Base-by-base conservation (phyloP, 805 yeast species). In the Ogataea chonburiensis region DNA sequence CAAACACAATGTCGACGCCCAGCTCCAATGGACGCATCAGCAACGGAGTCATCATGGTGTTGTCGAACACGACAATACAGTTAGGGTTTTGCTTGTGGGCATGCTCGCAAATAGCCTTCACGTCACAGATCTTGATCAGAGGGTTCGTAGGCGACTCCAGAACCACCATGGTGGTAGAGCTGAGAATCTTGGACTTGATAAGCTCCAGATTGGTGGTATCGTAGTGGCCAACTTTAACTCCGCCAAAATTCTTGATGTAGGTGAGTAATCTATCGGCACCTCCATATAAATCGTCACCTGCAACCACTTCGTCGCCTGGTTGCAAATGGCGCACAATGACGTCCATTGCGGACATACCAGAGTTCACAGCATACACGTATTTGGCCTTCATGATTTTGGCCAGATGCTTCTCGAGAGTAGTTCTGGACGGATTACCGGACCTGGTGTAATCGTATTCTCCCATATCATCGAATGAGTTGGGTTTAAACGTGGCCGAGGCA, bases 11-110 rank as follows among this genome's bases (percentile, higher is more conserved):
- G 57, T 89, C 97, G 24, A 80, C 91, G 7, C 93, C 94, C 48
- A 84, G 73, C 49, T 85, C 86, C 47, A 89, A 69, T 4, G 98
- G 97, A 16, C 81, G 72, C 79, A 86, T 79, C 53, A 81, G 70
- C 43, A 89, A 62, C 9, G 97, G 97, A 18, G 95, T 81, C 94
- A 89, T 83, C 98, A 89, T 89, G 41, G 97, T 91, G 69, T 91
- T 89, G 64, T 89, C 97, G 44, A 89, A 89, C 10, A 86, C 95
- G 25, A 86, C 79, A 32, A 81, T 58, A 36, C 83, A 71, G 24
- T 79, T 71, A 12, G 94, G 87, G 54, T 72, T 81, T 26, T 72
- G 68, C 27, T 63, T 58, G 56, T 86, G 93, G 28, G 89, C 88
- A 43, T 75, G 68, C 24, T 66, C 65, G 12, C 88, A 65, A 41